Base-by-base conservation (phyloP, 176 grass and related monocot genomes). In the Zoysia pacifica region DNA sequence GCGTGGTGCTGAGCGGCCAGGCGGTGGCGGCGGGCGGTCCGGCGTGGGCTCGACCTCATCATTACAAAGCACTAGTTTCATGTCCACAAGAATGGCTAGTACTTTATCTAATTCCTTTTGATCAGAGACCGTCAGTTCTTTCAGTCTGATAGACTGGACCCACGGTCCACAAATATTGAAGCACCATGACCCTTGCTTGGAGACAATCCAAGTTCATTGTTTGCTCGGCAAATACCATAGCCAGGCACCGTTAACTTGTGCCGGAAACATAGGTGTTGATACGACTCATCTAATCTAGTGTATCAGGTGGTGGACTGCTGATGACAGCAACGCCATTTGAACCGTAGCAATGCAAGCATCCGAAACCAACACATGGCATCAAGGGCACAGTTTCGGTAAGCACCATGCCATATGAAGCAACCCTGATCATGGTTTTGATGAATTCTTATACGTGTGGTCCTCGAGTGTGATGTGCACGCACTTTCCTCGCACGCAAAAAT, bases 1-100 rank as follows among this genome's bases (percentile, higher is more conserved):
- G 65, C 67, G 47, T 54, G 63, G 20, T 60, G 74, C 43, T 28
- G 40, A 19, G 85, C 7, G 9, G 14, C 20, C 48, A 74, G 72
- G 55, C 51, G 54, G 52, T 19, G 71, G 71, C 77, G 82, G 77
- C 82, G 60, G 70, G 48, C 54, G 81, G 80, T 81, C 77, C 48
- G 77, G 82, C 48, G 87, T 84, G 86, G 77, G 87, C 49, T 81
- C 72, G 77, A 85, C 64, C 82, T 81, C 49, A 89, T 85, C 65
- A 89, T 81, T 66, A 65, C 19, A 3, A 7, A 71, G 4, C 38
- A 2, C 55, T 7, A 2, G 28, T 28, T 28, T 28, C 28, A 28
- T 28, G 28, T 28, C 28, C 28, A 28, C 28, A 28, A 28, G 28
- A 28, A 28, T 28, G 28, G 28, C 62, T 84, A 39, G 4, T 15